Evolutionary conservation across 139 green algal genomes (phyloP).

Genomic region (Chlamydomonas urium): DNA sequence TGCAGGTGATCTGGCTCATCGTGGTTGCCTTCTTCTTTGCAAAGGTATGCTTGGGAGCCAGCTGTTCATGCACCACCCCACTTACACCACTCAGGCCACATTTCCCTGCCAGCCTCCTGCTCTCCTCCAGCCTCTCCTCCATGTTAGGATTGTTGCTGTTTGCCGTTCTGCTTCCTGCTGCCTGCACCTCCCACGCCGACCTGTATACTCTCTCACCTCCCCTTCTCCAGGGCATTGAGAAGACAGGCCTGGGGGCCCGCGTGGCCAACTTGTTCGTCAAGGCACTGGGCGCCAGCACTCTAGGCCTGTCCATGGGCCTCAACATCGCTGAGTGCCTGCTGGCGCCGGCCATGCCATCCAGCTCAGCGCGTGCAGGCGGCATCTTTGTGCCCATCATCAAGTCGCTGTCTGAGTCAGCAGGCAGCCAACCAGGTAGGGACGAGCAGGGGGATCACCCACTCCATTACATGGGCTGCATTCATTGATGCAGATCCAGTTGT

Average conservation of each 20-base stretch:
- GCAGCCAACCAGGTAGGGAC: too few species aligned
- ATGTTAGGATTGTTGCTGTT: too few species aligned
- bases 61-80: neutral
- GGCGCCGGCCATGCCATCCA: slow-evolving; percentile 92
- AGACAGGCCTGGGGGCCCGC: slow-evolving; percentile 90
- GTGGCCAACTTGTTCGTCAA: slow-evolving; percentile 87
- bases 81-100: too few species aligned
- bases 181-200: too few species aligned
- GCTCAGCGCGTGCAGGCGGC: slow-evolving; percentile 76
- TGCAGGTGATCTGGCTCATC: slow-evolving; percentile 99
- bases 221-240: slow-evolving; percentile 90
- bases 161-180: too few species aligned
- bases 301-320: slow-evolving; percentile 89
- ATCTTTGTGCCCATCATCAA: slow-evolving; percentile 99
- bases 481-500: too few species aligned
- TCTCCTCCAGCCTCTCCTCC: too few species aligned
- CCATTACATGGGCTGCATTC: too few species aligned
- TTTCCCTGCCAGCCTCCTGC: too few species aligned
- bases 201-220: too few species aligned
- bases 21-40: slow-evolving; percentile 99
- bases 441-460: too few species aligned
- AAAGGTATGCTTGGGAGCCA: slow-evolving; percentile 40
- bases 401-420: slow-evolving; percentile 23
- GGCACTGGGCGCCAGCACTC: slow-evolving; percentile 79
- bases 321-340: slow-evolving; percentile 67